Conservation (phyloP, 208 protist genomes). For the Naegleria lovaniensis region DNA sequence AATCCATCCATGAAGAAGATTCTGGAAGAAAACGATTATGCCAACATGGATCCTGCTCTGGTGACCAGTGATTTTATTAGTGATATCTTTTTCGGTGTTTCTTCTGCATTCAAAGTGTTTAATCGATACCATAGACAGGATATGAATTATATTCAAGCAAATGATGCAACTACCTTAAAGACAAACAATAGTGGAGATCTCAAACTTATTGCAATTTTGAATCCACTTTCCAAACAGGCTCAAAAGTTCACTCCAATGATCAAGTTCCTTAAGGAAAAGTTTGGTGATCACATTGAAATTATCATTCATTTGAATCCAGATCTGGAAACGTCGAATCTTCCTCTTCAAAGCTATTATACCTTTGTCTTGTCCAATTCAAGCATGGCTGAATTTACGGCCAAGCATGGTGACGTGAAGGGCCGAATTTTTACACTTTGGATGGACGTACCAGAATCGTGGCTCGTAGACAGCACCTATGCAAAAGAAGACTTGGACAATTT, state of each 20-base stretch:
- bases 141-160: not conserved
- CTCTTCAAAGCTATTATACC: constrained; percentile 78
- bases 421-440: constrained; percentile 66
- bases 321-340: constrained; percentile 44
- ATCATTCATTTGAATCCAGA: constrained; percentile 8
- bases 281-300: not conserved
- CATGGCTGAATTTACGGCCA: not conserved
- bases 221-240: not conserved
- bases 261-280: not conserved
- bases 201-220: not conserved
- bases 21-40: not conserved
- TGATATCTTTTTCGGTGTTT: not conserved
- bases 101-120: not conserved
- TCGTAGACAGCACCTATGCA: constrained; percentile 62
- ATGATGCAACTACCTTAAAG: not conserved
- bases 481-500: constrained; percentile 92
- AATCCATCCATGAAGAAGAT: not conserved
- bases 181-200: not conserved
- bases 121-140: not conserved
- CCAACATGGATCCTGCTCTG: not conserved
- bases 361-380: constrained; percentile 51
- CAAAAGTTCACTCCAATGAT: not conserved
- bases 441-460: constrained; percentile 76
- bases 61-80: not conserved
- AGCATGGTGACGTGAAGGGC: constrained; percentile 33